Evolutionary conservation across 495 filamentous ascomycete species (phyloP).

Genomic region (Talaromyces thailandensis): DNA sequence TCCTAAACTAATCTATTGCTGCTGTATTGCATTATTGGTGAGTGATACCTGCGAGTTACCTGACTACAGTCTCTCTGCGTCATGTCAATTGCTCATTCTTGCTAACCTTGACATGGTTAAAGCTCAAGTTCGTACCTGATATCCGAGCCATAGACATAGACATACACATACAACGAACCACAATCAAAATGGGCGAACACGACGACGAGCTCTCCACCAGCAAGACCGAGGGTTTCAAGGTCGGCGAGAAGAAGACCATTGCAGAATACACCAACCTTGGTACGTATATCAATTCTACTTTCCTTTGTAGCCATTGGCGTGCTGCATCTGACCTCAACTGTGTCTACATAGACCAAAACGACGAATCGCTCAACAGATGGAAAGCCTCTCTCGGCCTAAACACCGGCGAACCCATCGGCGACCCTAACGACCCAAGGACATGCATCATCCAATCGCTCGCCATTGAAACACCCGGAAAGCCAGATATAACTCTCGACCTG

Average conservation of each 20-base stretch:
- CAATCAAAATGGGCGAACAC: slow-evolving; percentile 52
- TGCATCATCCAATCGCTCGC: slow-evolving; percentile 87
- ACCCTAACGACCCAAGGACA: slow-evolving; percentile 70
- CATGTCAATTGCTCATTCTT: slow-evolving; percentile 3
- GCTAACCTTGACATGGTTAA: slow-evolving; percentile 4
- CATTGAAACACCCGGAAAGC: slow-evolving; percentile 68
- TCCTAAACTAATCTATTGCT: not conserved
- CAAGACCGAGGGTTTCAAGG: slow-evolving; percentile 89
- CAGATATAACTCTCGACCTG: slow-evolving; percentile 80
- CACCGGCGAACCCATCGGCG: slow-evolving; percentile 50
- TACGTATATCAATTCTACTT: slow-evolving; percentile 35
- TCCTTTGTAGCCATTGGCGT: slow-evolving; percentile 34
- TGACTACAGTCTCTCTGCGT: not conserved
- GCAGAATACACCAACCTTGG: slow-evolving; percentile 87
- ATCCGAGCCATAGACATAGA: slow-evolving; percentile 15
- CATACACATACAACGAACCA: slow-evolving; percentile 15
- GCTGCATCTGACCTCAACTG: not conserved
- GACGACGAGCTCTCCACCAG: slow-evolving; percentile 83
- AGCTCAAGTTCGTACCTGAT: not conserved
- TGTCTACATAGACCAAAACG: slow-evolving; percentile 45
- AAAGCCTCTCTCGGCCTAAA: slow-evolving; percentile 87
- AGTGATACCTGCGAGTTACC: not conserved
- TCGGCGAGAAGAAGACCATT: slow-evolving; percentile 95
- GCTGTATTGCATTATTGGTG: not conserved
- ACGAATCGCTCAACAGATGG: slow-evolving; percentile 94